Base-by-base conservation (phyloP, 2,329 filamentous ascomycete genomes). In the Pochonia chlamydosporia region DNA sequence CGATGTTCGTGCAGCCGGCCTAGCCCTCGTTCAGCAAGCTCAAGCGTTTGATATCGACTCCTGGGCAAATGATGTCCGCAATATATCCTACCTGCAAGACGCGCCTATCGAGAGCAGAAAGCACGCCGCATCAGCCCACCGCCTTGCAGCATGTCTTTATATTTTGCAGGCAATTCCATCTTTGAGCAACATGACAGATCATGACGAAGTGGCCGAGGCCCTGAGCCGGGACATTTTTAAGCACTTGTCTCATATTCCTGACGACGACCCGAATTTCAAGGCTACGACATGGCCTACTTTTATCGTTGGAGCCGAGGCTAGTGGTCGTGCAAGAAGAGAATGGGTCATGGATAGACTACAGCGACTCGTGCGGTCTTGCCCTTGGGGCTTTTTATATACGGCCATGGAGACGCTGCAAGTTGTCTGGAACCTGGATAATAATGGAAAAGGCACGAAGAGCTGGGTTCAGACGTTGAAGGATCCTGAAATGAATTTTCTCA, bases 251-350 rank as follows among this genome's bases (percentile, higher is more conserved):
- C 63, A 61, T 33, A 70, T 82, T 3, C 69, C 70, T 1, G 66
- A 72, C 8, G 64, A 72, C 2, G 74, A 81, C 40, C 65, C 68
- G 2, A 70, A 79, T 18, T 73, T 79, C 63, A 81, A 81, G 53
- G 76, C 74, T 0, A 78, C 75, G 4, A 70, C 73, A 1, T 81
- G 76, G 76, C 75, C 77, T 0, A 71, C 76, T 0, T 81, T 82
- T 46, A 67, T 81, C 5, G 74, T 73, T 5, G 78, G 76, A 1
- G 76, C 76, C 0, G 75, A 78, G 46, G 71, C 72, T 0, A 67
- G 65, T 37, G 66, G 72, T 5, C 59, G 59, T 0, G 59, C 56
- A 21, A 66, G 68, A 50, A 68, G 74, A 28, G 63, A 63, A 3
- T 79, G 74, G 75, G 71, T 75, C 40, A 67, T 73, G 56, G 60